Base-by-base conservation (phyloP, 352 stramenopile genomes). In the Pythium plurisporium region DNA sequence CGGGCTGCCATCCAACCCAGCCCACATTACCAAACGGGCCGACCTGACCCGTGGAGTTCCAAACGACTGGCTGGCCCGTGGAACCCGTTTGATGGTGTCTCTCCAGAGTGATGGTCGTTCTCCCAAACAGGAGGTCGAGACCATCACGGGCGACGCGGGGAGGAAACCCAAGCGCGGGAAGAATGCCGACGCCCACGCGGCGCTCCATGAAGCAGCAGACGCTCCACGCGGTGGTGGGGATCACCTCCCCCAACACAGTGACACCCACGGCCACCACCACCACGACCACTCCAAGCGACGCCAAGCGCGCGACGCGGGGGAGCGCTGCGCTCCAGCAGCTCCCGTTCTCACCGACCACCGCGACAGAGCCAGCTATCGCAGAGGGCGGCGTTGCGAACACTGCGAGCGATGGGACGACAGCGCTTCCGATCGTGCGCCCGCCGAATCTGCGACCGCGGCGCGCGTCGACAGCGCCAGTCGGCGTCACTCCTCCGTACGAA, bases 401-500 rank as follows among this genome's bases (percentile, higher is more conserved):
- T n/a, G n/a, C n/a, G n/a, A n/a, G n/a, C n/a, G n/a, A n/a, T n/a
- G n/a, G n/a, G n/a, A 22, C 44, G 17, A 43, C 46, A 6, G 29
- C 45, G 38, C 36, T 44, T 17, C 36, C 17, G 38, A 19, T 59
- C 3, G 23, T 37, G 12, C 40, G 52, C 2, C 51, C 42, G 41
- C 52, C 52, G 29, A 15, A 45, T 17, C 46, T 50, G 37, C 45
- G 36, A 31, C 40, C 58, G 48, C 58, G 48, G 14, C 58, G 49
- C 19, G 14, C 48, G 31, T 41, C 43, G 33, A 3, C 58, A 10
- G 11, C 31, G 3, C 20, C 19, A 5, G 51, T 44, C 1, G 37
- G 27, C 2, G 59, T 79, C 14, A 42, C 40, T 41, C 68, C 76
- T 46, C 75, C 75, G 48, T 86, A 86, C 70, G 75, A 82, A 10